Base-by-base conservation (phyloP, 441 rosid genomes). In the Bruguiera hainesii region DNA sequence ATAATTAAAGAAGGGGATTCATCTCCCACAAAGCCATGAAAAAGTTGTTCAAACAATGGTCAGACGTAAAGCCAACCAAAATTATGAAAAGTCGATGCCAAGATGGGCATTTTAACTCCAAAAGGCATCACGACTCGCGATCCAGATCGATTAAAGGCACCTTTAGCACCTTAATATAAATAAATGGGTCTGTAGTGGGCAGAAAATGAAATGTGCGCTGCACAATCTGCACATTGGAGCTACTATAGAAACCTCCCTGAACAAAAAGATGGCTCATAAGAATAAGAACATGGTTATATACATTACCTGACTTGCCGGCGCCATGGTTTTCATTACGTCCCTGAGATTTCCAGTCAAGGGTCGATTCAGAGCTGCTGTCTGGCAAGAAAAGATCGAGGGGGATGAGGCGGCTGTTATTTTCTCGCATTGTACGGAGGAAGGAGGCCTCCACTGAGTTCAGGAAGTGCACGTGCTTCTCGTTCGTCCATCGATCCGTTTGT, bases 381-480 rank as follows among this genome's bases (percentile, higher is more conserved):
- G 86, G 93, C 35, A 88, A 39, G 69, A 79, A 50, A 23, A 89
- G 88, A 68, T 84, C 83, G 25, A 85, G 87, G 19, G 78, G 86
- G 60, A 78, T 84, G 30, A 3, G 37, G 30, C 71, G 73, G 46
- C 56, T 37, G 70, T 68, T 56, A 33, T 57, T 75, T 25, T 73
- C 83, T 2, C 81, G 61, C 85, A 80, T 79, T 48, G 75, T 71
- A 15, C 70, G 82, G 59, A 88, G 82, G 72, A 86, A 86, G 42
- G 85, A 64, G 3, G 84, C 79, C 75, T 88, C 94, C 78, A 84
- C 71, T 35, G 82, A 77, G 70, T 73, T 75, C 46, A 88, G 53
- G 81, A 60, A 86, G 65, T 64, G 75, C 48, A 76, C 19, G 78
- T 86, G 94, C 81, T 76, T 84, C 84, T 85, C 87, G 81, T 87